Conservation (phyloP, 768 basidiomycete genomes). For the Podaxis carcinomalis region DNA sequence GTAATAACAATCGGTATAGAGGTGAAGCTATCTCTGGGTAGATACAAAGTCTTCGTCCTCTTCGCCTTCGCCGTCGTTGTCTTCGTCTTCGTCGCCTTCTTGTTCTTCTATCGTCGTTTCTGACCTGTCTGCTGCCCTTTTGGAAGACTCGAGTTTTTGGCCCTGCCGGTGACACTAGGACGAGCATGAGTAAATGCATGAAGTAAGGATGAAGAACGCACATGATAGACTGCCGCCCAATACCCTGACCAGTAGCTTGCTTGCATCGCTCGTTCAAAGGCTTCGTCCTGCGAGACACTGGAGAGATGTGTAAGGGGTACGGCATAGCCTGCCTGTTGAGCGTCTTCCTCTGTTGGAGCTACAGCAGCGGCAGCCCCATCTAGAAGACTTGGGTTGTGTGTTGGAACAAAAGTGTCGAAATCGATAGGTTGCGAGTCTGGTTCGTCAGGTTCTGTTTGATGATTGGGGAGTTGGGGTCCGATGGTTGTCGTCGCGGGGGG, state of each 20-base stretch:
- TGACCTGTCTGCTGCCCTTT: too few species aligned
- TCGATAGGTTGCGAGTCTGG: conserved; percentile 59
- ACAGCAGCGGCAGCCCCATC: conserved; percentile 18
- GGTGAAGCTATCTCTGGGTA: conserved; percentile 31
- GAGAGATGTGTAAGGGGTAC: neutral
- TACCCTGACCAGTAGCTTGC: conserved; percentile 89
- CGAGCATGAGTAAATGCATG: neutral
- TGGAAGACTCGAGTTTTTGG: neutral
- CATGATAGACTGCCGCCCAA: conserved; percentile 85
- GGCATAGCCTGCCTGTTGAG: neutral
- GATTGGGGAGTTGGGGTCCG: neutral
- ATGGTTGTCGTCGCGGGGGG: conserved; percentile 4
- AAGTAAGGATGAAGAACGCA: conserved; percentile 29
- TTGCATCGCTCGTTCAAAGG: conserved; percentile 66
- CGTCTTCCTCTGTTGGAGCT: conserved; percentile 8
- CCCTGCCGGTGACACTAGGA: conserved; percentile 5
- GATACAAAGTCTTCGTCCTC: conserved; percentile 31
- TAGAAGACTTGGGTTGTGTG: conserved; percentile 58
- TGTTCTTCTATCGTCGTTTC: conserved; percentile 11
- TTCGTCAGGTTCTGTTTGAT: conserved; percentile 20
- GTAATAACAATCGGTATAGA: neutral
- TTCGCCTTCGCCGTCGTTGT: conserved; percentile 21
- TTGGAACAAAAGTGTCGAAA: conserved; percentile 68
- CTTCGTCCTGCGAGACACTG: conserved; percentile 51
- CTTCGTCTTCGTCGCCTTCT: conserved; percentile 11